These are phyloP conservation scores for Gossypium ekmanianum DNA, from an alignment of 345 rosid genomes.

Conservation along the genomic window DNA sequence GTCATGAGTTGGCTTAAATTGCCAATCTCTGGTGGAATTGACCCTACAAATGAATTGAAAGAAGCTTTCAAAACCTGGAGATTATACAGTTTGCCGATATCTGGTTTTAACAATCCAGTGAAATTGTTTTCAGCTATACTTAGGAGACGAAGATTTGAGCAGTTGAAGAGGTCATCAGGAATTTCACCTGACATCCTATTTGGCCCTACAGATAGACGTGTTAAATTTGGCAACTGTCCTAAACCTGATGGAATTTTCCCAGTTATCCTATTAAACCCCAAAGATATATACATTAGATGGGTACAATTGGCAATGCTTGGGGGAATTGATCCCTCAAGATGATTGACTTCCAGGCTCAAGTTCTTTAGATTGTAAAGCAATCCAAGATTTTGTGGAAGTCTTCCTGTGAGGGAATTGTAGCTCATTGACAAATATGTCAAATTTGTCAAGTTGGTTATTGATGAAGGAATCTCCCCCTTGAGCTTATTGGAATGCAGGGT, in stretches of 20 bases:
- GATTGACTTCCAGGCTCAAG: conserved; percentile 43
- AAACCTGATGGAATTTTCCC: conserved; percentile 66
- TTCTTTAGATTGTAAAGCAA: conserved; percentile 57
- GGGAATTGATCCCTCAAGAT: conserved; percentile 75
- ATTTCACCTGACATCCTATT: conserved; percentile 65
- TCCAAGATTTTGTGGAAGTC: conserved; percentile 61
- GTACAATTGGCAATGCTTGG: conserved; percentile 69
- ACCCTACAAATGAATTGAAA: conserved; percentile 56
- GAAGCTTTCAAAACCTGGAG: conserved; percentile 33
- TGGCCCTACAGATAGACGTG: conserved; percentile 33
- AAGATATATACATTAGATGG: conserved; percentile 33
- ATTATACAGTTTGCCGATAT: conserved; percentile 50
- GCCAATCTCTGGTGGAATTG: conserved; percentile 64
- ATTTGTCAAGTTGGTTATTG: conserved; percentile 55
- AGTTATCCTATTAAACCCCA: conserved; percentile 38
- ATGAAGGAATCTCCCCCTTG: conserved; percentile 55
- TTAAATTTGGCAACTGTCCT: conserved; percentile 51
- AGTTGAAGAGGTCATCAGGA: conserved; percentile 72
- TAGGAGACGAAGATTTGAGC: conserved; percentile 40
- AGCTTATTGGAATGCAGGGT: conserved; percentile 69
- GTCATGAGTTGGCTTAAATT: conserved; percentile 44
- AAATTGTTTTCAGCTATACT: conserved; percentile 46
- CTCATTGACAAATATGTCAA: conserved; percentile 60
- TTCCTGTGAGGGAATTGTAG: conserved; percentile 54
- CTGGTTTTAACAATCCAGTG: conserved; percentile 55